phyloP scores from a whole-genome alignment of 805 yeast genomes.

The Candida ipomoeae region DNA sequence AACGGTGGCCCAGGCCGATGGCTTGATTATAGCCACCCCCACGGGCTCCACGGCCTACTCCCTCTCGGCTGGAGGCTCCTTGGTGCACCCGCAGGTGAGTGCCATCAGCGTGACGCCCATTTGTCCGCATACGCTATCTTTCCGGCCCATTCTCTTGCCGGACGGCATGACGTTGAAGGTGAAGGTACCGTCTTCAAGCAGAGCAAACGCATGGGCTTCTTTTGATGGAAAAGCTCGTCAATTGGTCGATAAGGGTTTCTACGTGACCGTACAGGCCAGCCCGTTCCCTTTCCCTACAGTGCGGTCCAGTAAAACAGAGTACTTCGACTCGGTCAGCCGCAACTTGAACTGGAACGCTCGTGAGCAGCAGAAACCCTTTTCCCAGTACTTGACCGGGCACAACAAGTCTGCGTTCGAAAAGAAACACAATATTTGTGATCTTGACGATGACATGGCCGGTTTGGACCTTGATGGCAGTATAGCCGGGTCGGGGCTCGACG shows the following conservation, averaged over 20 bases:
- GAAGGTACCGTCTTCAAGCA: constrained; percentile 69
- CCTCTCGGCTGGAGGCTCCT: constrained; percentile 89
- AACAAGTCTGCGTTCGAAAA: constrained; percentile 34
- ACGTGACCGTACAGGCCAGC: constrained; percentile 78
- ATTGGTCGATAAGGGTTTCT: constrained; percentile 78
- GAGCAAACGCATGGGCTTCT: constrained; percentile 95
- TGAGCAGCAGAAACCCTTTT: constrained; percentile 81
- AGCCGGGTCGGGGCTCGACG: constrained; percentile 14
- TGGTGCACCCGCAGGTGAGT: constrained; percentile 90
- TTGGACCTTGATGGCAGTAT: constrained; percentile 12
- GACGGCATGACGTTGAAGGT: constrained; percentile 86
- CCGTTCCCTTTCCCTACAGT: constrained; percentile 95
- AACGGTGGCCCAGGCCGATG: constrained; percentile 93
- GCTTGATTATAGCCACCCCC: constrained; percentile 87
- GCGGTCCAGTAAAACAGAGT: constrained; percentile 64
- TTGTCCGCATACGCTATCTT: constrained; percentile 92
- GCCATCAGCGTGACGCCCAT: constrained; percentile 93
- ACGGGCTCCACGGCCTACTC: constrained; percentile 97
- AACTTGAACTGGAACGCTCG: constrained; percentile 92
- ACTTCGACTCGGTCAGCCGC: constrained; percentile 79
- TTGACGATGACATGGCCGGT: constrained; percentile 11
- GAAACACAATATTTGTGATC: constrained; percentile 16
- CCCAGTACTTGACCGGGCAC: constrained; percentile 54
- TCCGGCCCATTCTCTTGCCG: constrained; percentile 87
- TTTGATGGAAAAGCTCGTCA: constrained; percentile 91